These are phyloP conservation scores for Mycena crocata DNA, from an alignment of 768 basidiomycete genomes.

Conservation along the genomic window DNA sequence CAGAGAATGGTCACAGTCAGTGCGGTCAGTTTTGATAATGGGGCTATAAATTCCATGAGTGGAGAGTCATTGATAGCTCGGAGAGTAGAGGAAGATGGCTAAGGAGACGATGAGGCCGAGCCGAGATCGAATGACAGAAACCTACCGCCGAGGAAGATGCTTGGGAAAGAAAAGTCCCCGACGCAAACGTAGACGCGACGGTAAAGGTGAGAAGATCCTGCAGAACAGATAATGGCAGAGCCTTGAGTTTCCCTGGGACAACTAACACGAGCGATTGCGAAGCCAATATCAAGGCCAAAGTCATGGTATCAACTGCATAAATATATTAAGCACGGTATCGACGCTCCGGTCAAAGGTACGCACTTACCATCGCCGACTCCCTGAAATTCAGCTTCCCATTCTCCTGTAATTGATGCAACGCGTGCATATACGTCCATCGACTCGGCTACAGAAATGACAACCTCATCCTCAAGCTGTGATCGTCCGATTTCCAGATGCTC, in stretches of 20 bases:
- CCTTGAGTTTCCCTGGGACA: conserved; percentile 64
- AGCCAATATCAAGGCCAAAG: conserved; percentile 65
- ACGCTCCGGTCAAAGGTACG: conserved; percentile 20
- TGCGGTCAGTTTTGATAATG: conserved; percentile 51
- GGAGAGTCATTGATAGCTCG: conserved; percentile 41
- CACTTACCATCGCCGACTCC: conserved; percentile 59
- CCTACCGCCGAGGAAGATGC: conserved; percentile 35
- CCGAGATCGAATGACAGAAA: neutral
- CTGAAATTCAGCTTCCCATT: conserved; percentile 79
- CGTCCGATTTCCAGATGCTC: conserved; percentile 45
- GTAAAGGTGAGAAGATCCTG: conserved; percentile 52
- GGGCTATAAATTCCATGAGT: conserved; percentile 35
- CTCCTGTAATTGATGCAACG: conserved; percentile 30
- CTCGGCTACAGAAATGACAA: conserved; percentile 78
- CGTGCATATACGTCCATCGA: conserved; percentile 70
- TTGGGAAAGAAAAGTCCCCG: conserved; percentile 65
- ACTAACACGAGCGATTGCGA: conserved; percentile 72
- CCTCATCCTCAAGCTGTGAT: conserved; percentile 68
- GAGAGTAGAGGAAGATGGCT: conserved; percentile 41
- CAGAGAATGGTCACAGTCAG: conserved; percentile 48
- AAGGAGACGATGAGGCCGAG: conserved; percentile 1
- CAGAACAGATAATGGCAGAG: conserved; percentile 66
- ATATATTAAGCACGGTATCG: conserved; percentile 2
- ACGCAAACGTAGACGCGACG: conserved; percentile 65
- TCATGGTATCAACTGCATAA: conserved; percentile 55